Conservation (phyloP, 2,329 filamentous ascomycete genomes). For the Aspergillus aculeatinus region DNA sequence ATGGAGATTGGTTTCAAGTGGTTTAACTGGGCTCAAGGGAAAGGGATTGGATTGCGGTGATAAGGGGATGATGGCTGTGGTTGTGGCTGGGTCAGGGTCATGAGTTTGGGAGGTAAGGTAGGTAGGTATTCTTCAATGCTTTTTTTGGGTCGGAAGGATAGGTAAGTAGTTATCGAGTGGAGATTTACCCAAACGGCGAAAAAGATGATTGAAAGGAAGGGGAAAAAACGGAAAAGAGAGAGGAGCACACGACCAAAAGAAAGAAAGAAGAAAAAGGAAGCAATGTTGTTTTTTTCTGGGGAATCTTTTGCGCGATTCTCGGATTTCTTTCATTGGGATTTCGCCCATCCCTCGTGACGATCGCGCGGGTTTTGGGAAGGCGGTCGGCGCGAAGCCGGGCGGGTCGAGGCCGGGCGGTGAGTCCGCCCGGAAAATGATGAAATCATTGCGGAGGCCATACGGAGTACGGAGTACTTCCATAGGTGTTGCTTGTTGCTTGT, state of each 20-base stretch:
- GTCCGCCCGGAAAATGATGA: background rate
- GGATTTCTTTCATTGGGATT: constrained; percentile 5
- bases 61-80: too few species aligned
- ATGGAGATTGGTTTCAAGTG: too few species aligned
- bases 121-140: too few species aligned
- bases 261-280: background rate
- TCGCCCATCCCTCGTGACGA: constrained; percentile 6
- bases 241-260: background rate
- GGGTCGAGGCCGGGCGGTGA: background rate
- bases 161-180: background rate
- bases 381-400: background rate
- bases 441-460: background rate
- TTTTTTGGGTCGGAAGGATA: too few species aligned
- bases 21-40: too few species aligned
- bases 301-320: background rate
- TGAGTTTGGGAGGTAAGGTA: too few species aligned
- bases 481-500: too few species aligned
- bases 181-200: background rate
- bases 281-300: background rate
- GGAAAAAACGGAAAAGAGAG: background rate
- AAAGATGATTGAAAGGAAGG: background rate
- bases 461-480: too few species aligned
- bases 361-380: constrained; percentile 1
- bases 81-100: too few species aligned
- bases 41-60: too few species aligned